A percentile compares a stretch with the other conserved stretches of the same genome.
These are phyloP conservation scores for Phanerochaete carnosa DNA, from an alignment of 768 basidiomycete genomes.

Conservation along the genomic window DNA sequence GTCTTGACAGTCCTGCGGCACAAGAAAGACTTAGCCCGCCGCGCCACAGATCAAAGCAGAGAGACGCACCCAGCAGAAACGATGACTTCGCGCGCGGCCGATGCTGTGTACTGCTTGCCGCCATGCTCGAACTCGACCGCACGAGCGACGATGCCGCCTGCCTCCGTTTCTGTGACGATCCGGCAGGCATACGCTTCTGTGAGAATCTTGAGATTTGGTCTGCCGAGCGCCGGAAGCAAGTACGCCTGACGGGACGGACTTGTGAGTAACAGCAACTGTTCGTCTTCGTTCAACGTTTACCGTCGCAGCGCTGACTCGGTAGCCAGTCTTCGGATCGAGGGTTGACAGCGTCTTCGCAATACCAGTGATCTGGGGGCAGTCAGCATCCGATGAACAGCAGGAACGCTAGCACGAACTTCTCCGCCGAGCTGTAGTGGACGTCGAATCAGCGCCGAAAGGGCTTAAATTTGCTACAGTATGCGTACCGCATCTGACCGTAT, in stretches of 20 bases:
- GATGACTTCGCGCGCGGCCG: not conserved
- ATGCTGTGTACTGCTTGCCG: not conserved
- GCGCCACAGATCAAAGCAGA: constrained; percentile 25
- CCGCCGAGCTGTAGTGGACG: not conserved
- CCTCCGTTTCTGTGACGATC: not conserved
- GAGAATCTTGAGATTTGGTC: not conserved
- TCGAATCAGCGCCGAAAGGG: not conserved
- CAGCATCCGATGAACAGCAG: not conserved
- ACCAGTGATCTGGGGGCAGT: not conserved
- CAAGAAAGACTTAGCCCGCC: constrained; percentile 29
- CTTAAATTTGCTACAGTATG: not conserved
- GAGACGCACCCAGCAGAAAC: not conserved
- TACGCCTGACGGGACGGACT: not conserved
- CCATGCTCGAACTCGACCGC: not conserved
- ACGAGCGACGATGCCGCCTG: not conserved
- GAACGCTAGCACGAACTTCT: not conserved
- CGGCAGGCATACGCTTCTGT: not conserved
- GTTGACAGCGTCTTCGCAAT: not conserved
- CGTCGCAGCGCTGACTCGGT: not conserved
- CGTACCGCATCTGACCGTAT: not conserved
- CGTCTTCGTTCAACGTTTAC: not conserved
- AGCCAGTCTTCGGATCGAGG: not conserved
- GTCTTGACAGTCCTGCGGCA: constrained; percentile 42
- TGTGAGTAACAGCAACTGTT: not conserved
- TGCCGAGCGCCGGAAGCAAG: not conserved